Base-by-base conservation (phyloP, 208 protist species). In the Crithidia mellificae region DNA sequence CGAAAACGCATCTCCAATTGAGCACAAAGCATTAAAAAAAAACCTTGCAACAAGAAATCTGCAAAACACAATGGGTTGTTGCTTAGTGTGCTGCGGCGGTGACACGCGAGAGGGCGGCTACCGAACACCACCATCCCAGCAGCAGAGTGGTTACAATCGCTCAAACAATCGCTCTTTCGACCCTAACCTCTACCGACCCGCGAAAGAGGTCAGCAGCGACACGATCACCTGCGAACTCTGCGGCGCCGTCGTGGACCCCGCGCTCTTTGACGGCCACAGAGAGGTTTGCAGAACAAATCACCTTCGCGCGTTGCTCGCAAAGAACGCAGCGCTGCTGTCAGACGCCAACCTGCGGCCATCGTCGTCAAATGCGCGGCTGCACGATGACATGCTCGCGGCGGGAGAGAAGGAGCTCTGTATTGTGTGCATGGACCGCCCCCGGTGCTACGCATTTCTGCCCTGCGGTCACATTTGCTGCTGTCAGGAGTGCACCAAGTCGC, bases 391-490 rank as follows among this genome's bases (percentile, higher is more conserved):
- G 7, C 52, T 46, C 4, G 41, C 34, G 0, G 41, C 54, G 25
- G 73, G 68, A 15, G 81, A 86, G 59, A 81, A 94, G 30, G 81
- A 87, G 46, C 63, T 83, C 17, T 96, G 92, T 49, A 62, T 94
- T 5, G 84, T 96, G 0, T 96, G 92, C 72, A 68, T 92, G 44
- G 78, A 81, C 41, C 58, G 44, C 14, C 79, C 53, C 15, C 76
- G 80, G 30, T 64, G 67, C 57, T 91, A 80, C 73, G 89, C 88
- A 7, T 95, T 96, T 65, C 71, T 94, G n/a, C 92, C 92, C 17
- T 96, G 92, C 50, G 92, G 92, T 7, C 92, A 96, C 71, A 78
- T 92, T 14, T 71, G 77, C 43, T 89, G 83, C 68, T 95, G 92
- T 51, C 52, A 58, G 29, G 74, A 68, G 41, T 95, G 92, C 74